Percentiles rank a stretch among this genome's conserved stretches.
Conservation (phyloP, 1,284 basidiomycete genomes). For the Boletellus deceptivus region DNA sequence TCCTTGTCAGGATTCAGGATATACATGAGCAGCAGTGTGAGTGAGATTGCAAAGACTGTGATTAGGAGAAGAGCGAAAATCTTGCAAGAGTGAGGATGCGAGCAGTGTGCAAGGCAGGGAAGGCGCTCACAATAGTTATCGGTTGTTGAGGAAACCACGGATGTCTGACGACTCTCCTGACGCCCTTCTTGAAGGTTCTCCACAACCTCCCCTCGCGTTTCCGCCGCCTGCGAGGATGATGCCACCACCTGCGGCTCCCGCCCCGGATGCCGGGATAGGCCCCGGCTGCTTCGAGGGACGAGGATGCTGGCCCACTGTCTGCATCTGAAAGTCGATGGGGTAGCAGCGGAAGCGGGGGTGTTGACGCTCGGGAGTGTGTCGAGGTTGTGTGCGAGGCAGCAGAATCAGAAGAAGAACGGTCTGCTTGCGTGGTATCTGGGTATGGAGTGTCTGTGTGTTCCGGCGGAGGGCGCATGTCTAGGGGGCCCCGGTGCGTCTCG, state of each 20-base stretch:
- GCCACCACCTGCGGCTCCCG: constrained; percentile 52
- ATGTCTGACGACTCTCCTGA: constrained; percentile 61
- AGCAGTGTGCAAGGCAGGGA: constrained; percentile 4
- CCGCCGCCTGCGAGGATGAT: constrained; percentile 33
- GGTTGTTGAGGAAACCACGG: constrained; percentile 80
- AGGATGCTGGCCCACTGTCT: constrained; percentile 60
- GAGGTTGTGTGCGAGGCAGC: constrained; percentile 44
- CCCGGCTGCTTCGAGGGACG: constrained; percentile 43
- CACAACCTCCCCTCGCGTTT: constrained; percentile 37
- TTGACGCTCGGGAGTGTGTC: constrained; percentile 45
- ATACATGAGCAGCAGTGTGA: constrained; percentile 84
- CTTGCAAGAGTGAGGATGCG: constrained; percentile 39
- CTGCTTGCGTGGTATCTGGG: constrained; percentile 19
- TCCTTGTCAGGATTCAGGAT: constrained; percentile 96
- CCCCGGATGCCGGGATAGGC: constrained; percentile 42
- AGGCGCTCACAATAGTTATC: constrained; percentile 67
- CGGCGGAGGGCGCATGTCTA: constrained; percentile 2
- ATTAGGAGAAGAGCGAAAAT: constrained; percentile 71
- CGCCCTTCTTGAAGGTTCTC: constrained; percentile 52
- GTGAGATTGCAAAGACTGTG: constrained; percentile 70
- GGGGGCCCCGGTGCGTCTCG: constrained; percentile 10
- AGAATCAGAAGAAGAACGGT: constrained; percentile 37
- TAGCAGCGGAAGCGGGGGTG: constrained; percentile 48
- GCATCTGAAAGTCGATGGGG: constrained; percentile 54
- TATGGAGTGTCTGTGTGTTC: constrained; percentile 22